These are phyloP conservation scores for Zasmidium angulare DNA, from an alignment of 2,329 filamentous ascomycete species.

Conservation along the genomic window DNA sequence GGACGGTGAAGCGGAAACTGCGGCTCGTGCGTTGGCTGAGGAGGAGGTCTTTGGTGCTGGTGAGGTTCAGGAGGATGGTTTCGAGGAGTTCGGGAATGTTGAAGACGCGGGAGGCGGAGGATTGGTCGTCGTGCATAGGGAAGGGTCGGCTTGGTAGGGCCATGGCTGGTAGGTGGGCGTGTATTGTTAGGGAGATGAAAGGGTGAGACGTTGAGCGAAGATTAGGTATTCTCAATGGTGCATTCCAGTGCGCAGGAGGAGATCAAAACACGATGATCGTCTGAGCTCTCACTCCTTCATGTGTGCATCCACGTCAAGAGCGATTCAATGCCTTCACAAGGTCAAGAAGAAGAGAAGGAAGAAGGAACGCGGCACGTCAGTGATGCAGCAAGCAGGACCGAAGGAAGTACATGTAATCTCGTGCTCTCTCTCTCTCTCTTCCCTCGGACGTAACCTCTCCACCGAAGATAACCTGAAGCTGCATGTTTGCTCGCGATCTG, in stretches of 20 bases:
- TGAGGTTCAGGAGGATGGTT: conserved; percentile 36
- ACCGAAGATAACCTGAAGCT: too few relatives aligned
- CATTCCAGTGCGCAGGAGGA: not conserved
- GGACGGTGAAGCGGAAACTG: conserved; percentile 30
- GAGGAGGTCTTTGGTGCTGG: conserved; percentile 33
- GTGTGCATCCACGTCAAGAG: not conserved
- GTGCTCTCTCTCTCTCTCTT: too few relatives aligned
- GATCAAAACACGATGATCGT: not conserved
- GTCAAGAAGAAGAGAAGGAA: too few relatives aligned
- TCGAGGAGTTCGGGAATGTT: conserved; percentile 41
- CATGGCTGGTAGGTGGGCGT: not conserved
- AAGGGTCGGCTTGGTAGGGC: not conserved
- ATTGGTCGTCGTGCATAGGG: not conserved
- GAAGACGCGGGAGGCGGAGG: conserved; percentile 27
- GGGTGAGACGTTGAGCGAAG: not conserved
- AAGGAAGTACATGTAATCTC: too few relatives aligned
- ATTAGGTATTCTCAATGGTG: not conserved
- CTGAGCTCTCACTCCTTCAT: too few relatives aligned
- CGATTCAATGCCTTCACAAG: too few relatives aligned
- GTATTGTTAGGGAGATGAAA: not conserved
- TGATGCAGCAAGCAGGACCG: too few relatives aligned
- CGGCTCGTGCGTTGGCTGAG: conserved; percentile 34
- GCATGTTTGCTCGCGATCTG: too few relatives aligned
- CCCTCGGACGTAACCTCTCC: too few relatives aligned
- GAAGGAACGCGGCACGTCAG: too few relatives aligned